Percentiles rank a stretch among this genome's conserved stretches.
Evolutionary conservation across 1,284 basidiomycete genomes (phyloP).

Genomic region (Rhodofomes roseus): DNA sequence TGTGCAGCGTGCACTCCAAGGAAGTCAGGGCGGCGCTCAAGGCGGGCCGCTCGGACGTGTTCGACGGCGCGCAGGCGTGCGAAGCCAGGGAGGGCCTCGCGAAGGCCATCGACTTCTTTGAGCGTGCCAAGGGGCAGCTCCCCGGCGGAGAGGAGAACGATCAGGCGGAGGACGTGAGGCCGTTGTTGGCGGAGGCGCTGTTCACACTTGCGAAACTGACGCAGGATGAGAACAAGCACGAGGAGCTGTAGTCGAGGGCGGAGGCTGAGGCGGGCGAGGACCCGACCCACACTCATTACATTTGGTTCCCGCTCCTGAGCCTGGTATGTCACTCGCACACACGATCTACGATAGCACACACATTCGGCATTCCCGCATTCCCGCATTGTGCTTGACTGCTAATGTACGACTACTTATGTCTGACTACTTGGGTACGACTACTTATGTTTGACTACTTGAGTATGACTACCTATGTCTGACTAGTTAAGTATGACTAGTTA

Average conservation of each 20-base stretch:
- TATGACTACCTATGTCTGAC: too few species aligned
- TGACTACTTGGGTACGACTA: too few species aligned
- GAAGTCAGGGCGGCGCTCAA: slow-evolving; percentile 48
- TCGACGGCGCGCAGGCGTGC: slow-evolving; percentile 42
- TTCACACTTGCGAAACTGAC: slow-evolving; percentile 56
- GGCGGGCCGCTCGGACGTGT: slow-evolving; percentile 34
- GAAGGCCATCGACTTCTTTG: slow-evolving; percentile 41
- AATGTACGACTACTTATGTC: too few species aligned
- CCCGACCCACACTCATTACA: too few species aligned
- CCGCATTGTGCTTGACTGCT: too few species aligned
- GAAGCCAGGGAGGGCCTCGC: slow-evolving; percentile 47
- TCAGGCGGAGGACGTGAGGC: slow-evolving; percentile 11
- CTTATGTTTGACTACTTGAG: too few species aligned
- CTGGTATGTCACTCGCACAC: too few species aligned
- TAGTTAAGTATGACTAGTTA: too few species aligned
- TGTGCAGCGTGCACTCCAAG: slow-evolving; percentile 50
- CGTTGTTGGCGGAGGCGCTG: slow-evolving; percentile 48
- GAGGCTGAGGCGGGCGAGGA: slow-evolving; percentile 42
- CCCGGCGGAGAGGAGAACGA: slow-evolving; percentile 12
- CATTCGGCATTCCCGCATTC: too few species aligned
- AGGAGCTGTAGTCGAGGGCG: slow-evolving; percentile 47
- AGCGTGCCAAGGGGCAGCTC: slow-evolving; percentile 39
- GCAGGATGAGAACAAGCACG: slow-evolving; percentile 40
- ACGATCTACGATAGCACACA: too few species aligned
- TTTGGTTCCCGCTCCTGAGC: too few species aligned